Base-by-base conservation (phyloP, 1,284 basidiomycete genomes). In the Heterobasidion parviporum region DNA sequence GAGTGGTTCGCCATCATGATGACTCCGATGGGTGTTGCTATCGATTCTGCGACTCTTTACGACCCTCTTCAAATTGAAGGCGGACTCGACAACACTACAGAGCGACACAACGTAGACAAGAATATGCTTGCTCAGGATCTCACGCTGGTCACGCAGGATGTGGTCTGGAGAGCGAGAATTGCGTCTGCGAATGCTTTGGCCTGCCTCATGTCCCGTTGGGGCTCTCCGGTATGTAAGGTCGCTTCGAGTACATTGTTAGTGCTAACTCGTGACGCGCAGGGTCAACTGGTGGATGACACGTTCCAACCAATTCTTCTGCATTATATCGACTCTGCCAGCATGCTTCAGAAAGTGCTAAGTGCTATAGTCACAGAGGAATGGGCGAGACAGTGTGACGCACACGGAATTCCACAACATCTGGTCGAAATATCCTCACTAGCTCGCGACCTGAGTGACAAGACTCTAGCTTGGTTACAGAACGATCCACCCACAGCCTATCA, bases 21-120 rank as follows among this genome's bases (percentile, higher is more conserved):
- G 89, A 94, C 91, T 0, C 96, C 96, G 0, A 78, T 98, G 34
- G 94, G 96, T 33, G 76, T 84, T 32, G 78, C 91, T 0, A 80
- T 99, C 61, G 87, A 97, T 63, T 69, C 82, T 0, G 68, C 79
- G 0, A 76, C 79, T 10, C 94, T 99, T 68, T 89, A 87, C 68
- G 77, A 80, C 53, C 83, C 88, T 2, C 72, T 74, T 10, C 68
- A 78, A 18, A 66, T 74, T 33, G 70, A 72, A 41, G 74, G 79
- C 55, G 77, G 77, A 14, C 63, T 62, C 48, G 74, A 73, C 56
- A 68, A 67, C 18, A 72, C 73, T 3, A 72, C 78, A 4, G 87
- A 92, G 65, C 79, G 85, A 36, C 91, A 99, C 68, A 96, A 98
- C 64, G 91, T 99, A 33, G 97, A 99, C 75, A 98, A 94, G 76